Conservation (phyloP, 176 grass and related monocot genomes). For the Phyllostachys edulis region DNA sequence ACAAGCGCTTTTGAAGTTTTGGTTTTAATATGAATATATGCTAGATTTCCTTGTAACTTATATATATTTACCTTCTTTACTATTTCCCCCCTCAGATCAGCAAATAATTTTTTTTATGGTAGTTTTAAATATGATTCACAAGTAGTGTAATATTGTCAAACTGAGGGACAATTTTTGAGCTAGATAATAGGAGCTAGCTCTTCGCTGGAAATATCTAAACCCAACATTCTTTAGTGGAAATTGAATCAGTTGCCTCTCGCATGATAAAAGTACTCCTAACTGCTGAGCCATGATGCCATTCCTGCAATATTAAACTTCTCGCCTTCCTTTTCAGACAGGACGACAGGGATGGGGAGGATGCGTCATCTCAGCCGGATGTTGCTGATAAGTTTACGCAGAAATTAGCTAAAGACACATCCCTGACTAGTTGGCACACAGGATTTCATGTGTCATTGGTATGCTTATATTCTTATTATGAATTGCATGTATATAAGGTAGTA, state of each 20-base stretch:
- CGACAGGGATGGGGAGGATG: constrained; percentile 55
- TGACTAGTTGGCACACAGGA: constrained; percentile 86
- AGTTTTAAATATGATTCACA: background rate
- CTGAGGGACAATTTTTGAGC: background rate
- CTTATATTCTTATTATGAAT: constrained; percentile 31
- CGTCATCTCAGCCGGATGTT: constrained; percentile 55
- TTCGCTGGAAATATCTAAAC: background rate
- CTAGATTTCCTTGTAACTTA: background rate
- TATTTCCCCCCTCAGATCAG: background rate
- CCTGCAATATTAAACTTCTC: constrained; percentile 16
- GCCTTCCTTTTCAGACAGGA: constrained; percentile 75
- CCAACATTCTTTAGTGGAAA: background rate
- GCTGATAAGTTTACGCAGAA: constrained; percentile 63
- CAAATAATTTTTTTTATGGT: background rate
- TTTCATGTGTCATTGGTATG: constrained; percentile 98
- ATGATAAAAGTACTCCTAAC: background rate
- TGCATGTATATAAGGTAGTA: constrained; percentile 7
- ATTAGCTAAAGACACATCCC: constrained; percentile 62
- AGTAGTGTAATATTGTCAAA: constrained; percentile 17
- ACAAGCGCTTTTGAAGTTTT: constrained; percentile 16
- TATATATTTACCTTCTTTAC: background rate
- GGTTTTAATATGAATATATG: constrained; percentile 1
- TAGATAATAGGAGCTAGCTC: background rate
- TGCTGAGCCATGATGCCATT: background rate
- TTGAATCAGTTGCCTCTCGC: background rate